Evolutionary conservation across 768 basidiomycete genomes (phyloP).

Genomic region (Neoboletus magnificus): DNA sequence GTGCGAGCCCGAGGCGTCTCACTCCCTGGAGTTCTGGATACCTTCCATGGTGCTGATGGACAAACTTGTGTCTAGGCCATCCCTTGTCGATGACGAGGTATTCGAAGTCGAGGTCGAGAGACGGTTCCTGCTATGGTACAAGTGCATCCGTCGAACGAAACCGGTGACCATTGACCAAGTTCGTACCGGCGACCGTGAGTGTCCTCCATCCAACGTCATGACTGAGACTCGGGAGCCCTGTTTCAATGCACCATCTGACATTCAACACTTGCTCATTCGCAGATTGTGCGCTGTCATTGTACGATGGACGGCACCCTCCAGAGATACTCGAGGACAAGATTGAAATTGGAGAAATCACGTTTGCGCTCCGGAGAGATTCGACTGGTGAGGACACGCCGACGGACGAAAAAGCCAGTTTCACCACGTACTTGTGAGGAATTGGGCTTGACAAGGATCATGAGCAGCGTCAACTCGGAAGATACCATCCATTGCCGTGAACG

Average conservation of each 20-base stretch:
- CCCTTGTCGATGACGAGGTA: slow-evolving; percentile 11
- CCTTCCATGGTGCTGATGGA: slow-evolving; percentile 1
- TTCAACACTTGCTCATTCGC: background rate
- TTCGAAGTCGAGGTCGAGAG: slow-evolving; percentile 23
- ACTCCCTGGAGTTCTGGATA: background rate
- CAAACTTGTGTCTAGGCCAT: slow-evolving; percentile 7
- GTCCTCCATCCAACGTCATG: too few species aligned
- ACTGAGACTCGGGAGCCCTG: background rate
- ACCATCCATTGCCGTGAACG: background rate
- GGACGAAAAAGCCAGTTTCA: background rate
- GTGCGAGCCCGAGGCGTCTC: background rate
- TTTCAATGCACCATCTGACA: background rate
- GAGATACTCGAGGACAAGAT: slow-evolving; percentile 18
- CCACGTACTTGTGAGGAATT: background rate
- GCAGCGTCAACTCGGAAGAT: background rate
- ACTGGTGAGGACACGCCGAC: slow-evolving; percentile 1
- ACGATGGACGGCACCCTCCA: slow-evolving; percentile 6
- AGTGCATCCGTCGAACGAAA: slow-evolving; percentile 26
- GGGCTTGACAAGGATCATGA: background rate
- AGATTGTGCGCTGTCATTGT: slow-evolving; percentile 24
- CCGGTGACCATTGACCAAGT: slow-evolving; percentile 20
- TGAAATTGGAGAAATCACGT: slow-evolving; percentile 23
- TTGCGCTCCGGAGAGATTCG: slow-evolving; percentile 7
- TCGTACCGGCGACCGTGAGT: slow-evolving; percentile 20
- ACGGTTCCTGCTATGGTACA: slow-evolving; percentile 20